Evolutionary conservation across 495 filamentous ascomycete genomes (phyloP), one percentile per base, ranked within the genome.

Genomic region (Patellaria atrata): DNA sequence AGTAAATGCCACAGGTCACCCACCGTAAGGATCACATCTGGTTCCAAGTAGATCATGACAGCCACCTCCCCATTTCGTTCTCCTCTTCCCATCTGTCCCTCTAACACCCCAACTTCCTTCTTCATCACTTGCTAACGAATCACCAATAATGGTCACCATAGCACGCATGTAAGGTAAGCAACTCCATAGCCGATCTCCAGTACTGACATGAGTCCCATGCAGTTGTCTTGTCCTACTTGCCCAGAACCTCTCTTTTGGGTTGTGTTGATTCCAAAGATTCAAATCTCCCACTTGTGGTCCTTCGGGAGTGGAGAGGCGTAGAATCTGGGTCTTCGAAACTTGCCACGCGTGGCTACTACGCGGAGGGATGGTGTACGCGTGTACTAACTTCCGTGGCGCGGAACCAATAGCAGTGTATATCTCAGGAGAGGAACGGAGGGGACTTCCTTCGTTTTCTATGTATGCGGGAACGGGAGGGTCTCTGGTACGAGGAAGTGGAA

Each of bases 211-310:
- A 1, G 73, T 74, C 19, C 71, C 66, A 31, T 89, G 75, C 15
- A 89, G 68, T 47, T 89, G 81, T 32, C 74, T 65, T 3, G 82
- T 89, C 26, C 81, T 68, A 1, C 70, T 61, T 2, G 82, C 82
- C 81, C 81, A 89, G 55, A 89, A 77, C 18, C 68, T 66, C 52
- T 86, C 80, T 9, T 77, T 67, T 0, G 80, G 79, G 47, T 86
- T 82, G 36, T 76, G 62, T 22, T 62, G 63, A 30, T 77, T 79
- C 75, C 75, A 89, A 45, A 86, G 68, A 50, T 89, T 89, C 16
- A 89, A 61, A 45, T 89, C 81, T 20, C 79, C 82, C 24, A 49
- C 45, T 25, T 48, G 79, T 0, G 81, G 74, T 0, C 81, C 81
- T 27, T 77, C 58, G 1, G 78, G 77, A 0, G 79, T 84, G 13